Evolutionary conservation across 352 stramenopile genomes (phyloP), one percentile per base, ranked within the genome.

Genomic region (Hyaloperonospora brassicae): DNA sequence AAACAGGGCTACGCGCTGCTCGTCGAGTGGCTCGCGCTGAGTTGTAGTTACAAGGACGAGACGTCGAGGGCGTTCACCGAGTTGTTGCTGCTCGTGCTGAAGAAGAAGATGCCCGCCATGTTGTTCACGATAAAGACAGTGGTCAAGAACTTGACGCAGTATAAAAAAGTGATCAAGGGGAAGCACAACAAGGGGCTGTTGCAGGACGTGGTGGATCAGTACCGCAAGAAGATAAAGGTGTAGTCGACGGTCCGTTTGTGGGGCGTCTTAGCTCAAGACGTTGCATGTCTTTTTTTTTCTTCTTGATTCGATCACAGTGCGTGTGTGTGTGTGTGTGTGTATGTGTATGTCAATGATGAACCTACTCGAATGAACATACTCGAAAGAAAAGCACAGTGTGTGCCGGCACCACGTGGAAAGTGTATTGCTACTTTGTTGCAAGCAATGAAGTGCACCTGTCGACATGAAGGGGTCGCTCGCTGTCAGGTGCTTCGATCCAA

Each of bases 1-100:
- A 62, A 69, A 31, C 57, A 69, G 21, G 80, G 80, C 47, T 89
- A 85, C 52, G 70, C 72, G 1, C 44, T 79, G 47, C 48, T 91
- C 14, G 52, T 73, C 10, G 64, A 81, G 13, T 91, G 80, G 80
- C 73, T 87, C 30, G 66, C 73, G 0, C 14, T 59, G 12, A 50
- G 53, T 25, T 84, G 78, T 50, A 64, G 59, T 39, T 81, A 79
- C 47, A 48, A 47, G 9, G 79, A 88, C 61, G 75, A 86, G 11
- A 43, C 49, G n/a, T 68, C 64, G 46, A 72, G 64, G n/a, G 48
- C 50, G 5, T 68, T 88, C 27, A 70, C 62, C 25, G 54, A 73
- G 25, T 46, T 87, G 23, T 35, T 86, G 49, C 68, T 88, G n/a
- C 66, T 73, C 13, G 70, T 86, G 42, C 58, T 90, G 17, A 53